Percentiles rank a stretch among this genome's conserved stretches.
Evolutionary conservation across 1,284 basidiomycete species (phyloP).

Genomic region (Polyporus tsugae): DNA sequence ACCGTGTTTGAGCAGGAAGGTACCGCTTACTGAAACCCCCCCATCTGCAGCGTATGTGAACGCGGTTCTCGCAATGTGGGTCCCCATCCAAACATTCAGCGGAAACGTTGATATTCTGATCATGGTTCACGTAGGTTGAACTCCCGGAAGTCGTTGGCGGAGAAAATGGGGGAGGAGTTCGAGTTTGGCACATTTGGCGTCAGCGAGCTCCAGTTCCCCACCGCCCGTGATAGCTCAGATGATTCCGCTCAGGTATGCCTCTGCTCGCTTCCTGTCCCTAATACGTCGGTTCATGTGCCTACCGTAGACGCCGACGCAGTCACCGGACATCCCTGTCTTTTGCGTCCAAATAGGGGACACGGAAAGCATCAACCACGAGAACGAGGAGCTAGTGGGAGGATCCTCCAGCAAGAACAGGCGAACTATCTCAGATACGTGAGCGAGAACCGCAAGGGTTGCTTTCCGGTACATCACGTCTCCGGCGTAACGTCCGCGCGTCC

Average conservation of each 20-base stretch:
- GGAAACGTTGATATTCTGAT: not conserved
- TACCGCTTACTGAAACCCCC: not conserved
- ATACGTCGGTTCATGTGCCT: no score
- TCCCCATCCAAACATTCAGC: not conserved
- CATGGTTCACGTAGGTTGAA: not conserved
- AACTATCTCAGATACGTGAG: not conserved
- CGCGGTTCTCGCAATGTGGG: not conserved
- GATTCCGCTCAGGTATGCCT: not conserved
- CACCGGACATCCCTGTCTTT: not conserved
- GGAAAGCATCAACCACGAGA: not conserved
- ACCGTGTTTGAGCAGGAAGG: not conserved
- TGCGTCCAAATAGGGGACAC: not conserved
- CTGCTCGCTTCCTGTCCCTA: not conserved
- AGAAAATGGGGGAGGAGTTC: not conserved
- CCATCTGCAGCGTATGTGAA: not conserved
- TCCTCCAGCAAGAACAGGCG: not conserved
- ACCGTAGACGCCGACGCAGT: no score
- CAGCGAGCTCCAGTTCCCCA: not conserved
- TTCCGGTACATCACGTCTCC: no score
- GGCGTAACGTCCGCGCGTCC: no score
- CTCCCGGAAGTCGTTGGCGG: not conserved
- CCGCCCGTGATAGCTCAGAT: not conserved
- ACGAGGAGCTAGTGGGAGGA: not conserved
- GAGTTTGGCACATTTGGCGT: not conserved
- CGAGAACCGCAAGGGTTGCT: no score